Base-by-base conservation (phyloP, 306 rosid species). In the Dicorynia guianensis region DNA sequence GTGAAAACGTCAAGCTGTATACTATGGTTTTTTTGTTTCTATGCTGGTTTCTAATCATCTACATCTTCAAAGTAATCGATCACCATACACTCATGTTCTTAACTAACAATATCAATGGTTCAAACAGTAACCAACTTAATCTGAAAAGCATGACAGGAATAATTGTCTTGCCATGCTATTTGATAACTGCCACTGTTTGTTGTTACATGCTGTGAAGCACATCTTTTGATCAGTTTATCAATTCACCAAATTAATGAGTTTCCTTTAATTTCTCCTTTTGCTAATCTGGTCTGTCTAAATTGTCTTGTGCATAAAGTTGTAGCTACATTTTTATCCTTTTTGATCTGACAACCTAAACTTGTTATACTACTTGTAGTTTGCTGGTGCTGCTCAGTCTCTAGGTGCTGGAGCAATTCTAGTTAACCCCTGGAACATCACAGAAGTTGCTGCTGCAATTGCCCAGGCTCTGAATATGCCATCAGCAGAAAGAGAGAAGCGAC, bases 351-450 rank as follows among this genome's bases (percentile, higher is more conserved):
- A 58, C 46, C 67, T 46, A 35, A 54, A 61, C 73, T 60, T 56
- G 40, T 58, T 50, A 46, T 80, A 61, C 56, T 49, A 60, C 77
- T 72, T 88, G 84, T 76, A 95, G 97, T 94, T 94, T 90, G 98
- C 98, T 59, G 98, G 98, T 44, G 98, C 98, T 14, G 98, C 98
- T 6, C 98, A 94, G 78, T 94, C 98, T 75, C 89, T 94, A 57
- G 98, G 98, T 79, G 97, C 97, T 7, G 97, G 98, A 69, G 98
- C 98, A 17, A 80, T 94, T 76, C 88, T 91, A 43, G 97, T 94
- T 74, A 94, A 94, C 81, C 98, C 98, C 3, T 91, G 97, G 98
- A 94, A 94, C 74, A 78, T 94, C 74, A 87, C 96, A 34, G 97
- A 92, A 63, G 98, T 94, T 69, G 96, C 98, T 46, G 34, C 74